These are phyloP conservation scores for Fraxinus excelsior DNA, from an alignment of 257 asterid species.

Conservation along the genomic window DNA sequence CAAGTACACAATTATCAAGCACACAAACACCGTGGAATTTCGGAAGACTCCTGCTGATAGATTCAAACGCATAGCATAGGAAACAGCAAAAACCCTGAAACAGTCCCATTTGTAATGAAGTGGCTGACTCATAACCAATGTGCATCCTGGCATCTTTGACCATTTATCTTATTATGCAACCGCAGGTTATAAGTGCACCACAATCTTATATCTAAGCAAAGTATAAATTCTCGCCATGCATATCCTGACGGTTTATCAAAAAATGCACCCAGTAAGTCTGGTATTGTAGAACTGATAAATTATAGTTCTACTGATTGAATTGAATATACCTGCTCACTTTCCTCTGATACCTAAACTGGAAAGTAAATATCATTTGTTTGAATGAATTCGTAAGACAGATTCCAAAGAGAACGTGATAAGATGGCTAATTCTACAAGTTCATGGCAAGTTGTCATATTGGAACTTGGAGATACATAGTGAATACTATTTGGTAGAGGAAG, in stretches of 20 bases:
- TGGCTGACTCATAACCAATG: not conserved
- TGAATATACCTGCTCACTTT: constrained; percentile 1
- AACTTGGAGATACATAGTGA: constrained; percentile 7
- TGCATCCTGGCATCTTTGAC: not conserved
- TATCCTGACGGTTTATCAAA: not conserved
- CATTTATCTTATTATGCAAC: constrained; percentile 7
- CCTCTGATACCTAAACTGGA: constrained; percentile 6
- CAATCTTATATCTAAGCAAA: not conserved
- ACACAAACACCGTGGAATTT: not conserved
- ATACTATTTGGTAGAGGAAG: not conserved
- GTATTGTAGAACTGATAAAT: not conserved
- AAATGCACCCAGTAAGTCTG: not conserved
- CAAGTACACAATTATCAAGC: not conserved
- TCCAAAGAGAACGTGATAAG: not conserved
- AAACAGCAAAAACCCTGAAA: not conserved
- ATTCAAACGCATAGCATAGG: not conserved
- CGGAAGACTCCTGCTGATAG: not conserved
- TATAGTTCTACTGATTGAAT: constrained; percentile 8
- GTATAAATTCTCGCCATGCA: not conserved
- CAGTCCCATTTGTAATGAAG: not conserved
- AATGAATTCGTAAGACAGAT: not conserved
- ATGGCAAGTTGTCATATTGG: constrained; percentile 2
- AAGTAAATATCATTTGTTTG: not conserved
- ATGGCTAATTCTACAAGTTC: constrained; percentile 5
- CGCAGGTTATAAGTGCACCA: not conserved